A percentile compares a stretch with the other conserved stretches of the same genome.
Conservation (phyloP, 139 green algal species). For the Coelastrella sp. region DNA sequence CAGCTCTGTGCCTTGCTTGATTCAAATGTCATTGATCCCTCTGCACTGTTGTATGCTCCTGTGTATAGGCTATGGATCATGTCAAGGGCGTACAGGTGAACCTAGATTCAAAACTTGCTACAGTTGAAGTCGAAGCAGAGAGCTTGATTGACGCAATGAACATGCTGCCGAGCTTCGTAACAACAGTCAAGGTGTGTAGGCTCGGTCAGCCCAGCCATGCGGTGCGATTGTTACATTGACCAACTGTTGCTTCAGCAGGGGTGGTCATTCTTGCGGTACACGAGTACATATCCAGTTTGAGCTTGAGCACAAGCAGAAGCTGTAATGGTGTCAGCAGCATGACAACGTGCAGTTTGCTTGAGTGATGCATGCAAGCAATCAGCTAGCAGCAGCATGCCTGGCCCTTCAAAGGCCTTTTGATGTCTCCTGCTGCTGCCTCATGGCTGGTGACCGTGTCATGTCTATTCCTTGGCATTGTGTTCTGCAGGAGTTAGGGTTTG, state of each 20-base stretch:
- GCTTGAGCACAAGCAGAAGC: too few relatives aligned
- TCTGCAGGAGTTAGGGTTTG: constrained; percentile 42
- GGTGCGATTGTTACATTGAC: too few relatives aligned
- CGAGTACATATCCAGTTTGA: too few relatives aligned
- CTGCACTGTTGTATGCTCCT: background rate
- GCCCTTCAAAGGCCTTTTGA: too few relatives aligned
- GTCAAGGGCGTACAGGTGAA: constrained; percentile 39
- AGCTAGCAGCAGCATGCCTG: too few relatives aligned
- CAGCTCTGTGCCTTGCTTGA: background rate
- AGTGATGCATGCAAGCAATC: too few relatives aligned
- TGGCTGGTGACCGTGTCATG: background rate
- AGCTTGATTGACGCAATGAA: constrained; percentile 46
- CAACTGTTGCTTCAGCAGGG: too few relatives aligned
- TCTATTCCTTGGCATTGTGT: background rate
- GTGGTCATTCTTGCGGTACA: too few relatives aligned
- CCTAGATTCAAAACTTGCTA: constrained; percentile 34
- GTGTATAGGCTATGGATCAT: constrained; percentile 23
- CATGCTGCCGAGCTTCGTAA: constrained; percentile 34
- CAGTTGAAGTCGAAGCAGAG: constrained; percentile 40
- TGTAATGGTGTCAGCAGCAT: too few relatives aligned
- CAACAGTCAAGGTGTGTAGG: constrained; percentile 27
- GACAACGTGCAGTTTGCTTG: too few relatives aligned
- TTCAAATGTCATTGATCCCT: background rate
- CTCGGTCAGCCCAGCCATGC: too few relatives aligned
- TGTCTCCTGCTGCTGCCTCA: background rate